These are phyloP conservation scores for Symmetrospora coprosmae DNA, from an alignment of 768 basidiomycete species.

Conservation along the genomic window DNA sequence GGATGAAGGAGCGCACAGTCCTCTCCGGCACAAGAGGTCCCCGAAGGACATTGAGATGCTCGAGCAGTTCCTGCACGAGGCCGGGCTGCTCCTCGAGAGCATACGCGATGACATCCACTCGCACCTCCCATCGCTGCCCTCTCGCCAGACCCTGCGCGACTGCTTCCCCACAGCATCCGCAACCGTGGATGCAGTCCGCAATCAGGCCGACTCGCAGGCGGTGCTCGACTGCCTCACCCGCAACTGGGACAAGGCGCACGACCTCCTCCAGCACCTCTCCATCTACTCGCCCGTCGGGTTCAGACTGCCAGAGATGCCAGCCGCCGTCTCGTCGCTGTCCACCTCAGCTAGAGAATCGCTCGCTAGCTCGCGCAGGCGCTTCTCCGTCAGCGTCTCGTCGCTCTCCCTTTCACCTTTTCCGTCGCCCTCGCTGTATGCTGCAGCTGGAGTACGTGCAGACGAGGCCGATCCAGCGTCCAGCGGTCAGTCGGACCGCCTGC, in stretches of 20 bases:
- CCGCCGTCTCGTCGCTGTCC: background rate
- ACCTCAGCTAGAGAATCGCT: background rate
- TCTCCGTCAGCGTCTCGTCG: background rate
- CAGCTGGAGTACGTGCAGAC: no score
- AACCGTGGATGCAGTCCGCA: no score
- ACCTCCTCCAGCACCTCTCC: background rate
- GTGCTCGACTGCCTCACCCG: background rate
- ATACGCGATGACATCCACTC: background rate
- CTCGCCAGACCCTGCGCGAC: background rate
- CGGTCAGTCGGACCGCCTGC: background rate
- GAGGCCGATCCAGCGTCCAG: background rate
- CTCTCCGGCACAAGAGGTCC: no score
- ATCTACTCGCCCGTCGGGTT: background rate
- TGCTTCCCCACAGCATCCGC: background rate
- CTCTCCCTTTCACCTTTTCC: no score
- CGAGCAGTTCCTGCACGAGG: background rate
- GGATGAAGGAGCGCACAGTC: no score
- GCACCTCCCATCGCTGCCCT: background rate
- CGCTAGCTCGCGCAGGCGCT: no score
- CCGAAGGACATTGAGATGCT: conserved; percentile 2
- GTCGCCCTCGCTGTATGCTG: background rate
- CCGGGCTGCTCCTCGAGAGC: background rate
- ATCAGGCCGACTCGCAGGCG: background rate
- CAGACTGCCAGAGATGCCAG: background rate
- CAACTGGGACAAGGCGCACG: background rate